A percentile compares a stretch with the other conserved stretches of the same genome.
phyloP scores from a whole-genome alignment of 2,329 filamentous ascomycete species.

The Alternaria burnsii region DNA sequence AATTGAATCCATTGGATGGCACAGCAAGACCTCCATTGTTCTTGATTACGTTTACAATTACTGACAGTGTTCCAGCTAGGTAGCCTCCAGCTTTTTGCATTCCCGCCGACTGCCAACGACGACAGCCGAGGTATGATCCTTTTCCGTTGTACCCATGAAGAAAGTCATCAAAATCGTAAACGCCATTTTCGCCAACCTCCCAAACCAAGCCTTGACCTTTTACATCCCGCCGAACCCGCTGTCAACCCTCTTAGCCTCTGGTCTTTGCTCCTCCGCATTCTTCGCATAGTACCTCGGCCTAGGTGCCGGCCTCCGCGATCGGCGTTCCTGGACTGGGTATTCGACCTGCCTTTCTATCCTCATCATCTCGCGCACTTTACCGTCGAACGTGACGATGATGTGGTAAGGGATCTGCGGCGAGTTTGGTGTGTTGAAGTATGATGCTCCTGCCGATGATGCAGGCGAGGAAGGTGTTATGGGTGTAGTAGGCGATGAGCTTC shows the following conservation, averaged over 20 bases:
- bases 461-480: constrained; percentile 14
- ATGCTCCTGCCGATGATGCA: constrained; percentile 7
- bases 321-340: constrained; percentile 10
- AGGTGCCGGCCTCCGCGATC: constrained; percentile 4
- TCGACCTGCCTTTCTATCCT: constrained; percentile 27
- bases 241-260: not conserved
- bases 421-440: constrained; percentile 13
- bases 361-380: constrained; percentile 37
- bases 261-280: constrained; percentile 2
- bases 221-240: not conserved
- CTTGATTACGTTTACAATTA: not conserved
- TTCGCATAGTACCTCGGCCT: constrained; percentile 24
- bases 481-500: constrained; percentile 8
- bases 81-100: not conserved
- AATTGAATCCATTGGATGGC: not conserved
- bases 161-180: constrained; percentile 10
- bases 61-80: not conserved
- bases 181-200: not conserved
- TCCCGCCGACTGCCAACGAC: not conserved
- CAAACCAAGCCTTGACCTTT: not conserved
- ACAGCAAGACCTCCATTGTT: not conserved
- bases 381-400: constrained; percentile 40
- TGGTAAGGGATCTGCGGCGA: constrained; percentile 34
- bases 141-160: not conserved
- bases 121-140: not conserved